These are phyloP conservation scores for Zizania latifolia DNA, from an alignment of 176 grass and related monocot genomes.

Conservation along the genomic window DNA sequence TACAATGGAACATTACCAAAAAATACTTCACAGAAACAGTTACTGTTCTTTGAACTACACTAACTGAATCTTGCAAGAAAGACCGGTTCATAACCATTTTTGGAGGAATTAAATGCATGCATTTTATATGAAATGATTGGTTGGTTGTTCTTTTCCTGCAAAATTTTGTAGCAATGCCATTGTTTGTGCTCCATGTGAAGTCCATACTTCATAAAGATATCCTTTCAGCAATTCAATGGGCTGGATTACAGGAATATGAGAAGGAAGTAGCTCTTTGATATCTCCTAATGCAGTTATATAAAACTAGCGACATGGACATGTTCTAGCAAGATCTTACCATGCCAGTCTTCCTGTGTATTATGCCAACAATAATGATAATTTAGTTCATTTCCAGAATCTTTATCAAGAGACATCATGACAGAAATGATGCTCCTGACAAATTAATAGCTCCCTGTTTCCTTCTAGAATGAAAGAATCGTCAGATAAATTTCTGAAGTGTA, in stretches of 20 bases:
- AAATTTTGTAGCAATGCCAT: background rate
- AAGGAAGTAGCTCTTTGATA: conserved; percentile 4
- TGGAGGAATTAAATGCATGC: background rate
- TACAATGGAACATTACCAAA: background rate
- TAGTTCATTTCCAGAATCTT: background rate
- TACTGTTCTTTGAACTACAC: background rate
- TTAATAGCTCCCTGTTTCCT: background rate
- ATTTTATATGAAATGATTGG: background rate
- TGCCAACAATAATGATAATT: background rate
- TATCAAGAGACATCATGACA: background rate
- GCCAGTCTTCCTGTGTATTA: background rate
- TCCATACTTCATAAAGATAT: background rate
- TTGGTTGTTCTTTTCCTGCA: background rate
- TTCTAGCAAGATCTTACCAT: background rate
- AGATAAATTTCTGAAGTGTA: background rate
- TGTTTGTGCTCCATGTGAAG: background rate
- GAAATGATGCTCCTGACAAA: background rate
- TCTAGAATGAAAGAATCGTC: background rate
- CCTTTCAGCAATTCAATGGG: background rate
- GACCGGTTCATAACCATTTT: background rate
- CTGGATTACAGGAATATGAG: background rate
- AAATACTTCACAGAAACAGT: background rate
- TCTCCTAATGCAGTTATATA: background rate
- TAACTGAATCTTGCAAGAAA: background rate
- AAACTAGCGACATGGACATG: background rate